A percentile compares a stretch with the other conserved stretches of the same genome.
These are phyloP conservation scores for Psidium guajava DNA, from an alignment of 345 rosid species.

Conservation along the genomic window DNA sequence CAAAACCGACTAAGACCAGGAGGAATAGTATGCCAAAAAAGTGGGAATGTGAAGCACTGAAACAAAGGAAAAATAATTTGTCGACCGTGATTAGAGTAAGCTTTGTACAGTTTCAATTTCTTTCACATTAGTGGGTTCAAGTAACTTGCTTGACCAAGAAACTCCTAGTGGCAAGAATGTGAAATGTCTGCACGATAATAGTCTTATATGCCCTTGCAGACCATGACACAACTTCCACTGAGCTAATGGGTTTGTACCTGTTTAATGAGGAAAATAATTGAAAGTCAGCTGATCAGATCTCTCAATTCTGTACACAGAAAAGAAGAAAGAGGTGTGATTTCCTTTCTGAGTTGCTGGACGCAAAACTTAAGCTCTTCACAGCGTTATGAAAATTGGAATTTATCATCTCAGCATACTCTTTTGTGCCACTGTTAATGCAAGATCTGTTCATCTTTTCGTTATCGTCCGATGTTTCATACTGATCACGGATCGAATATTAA, in stretches of 20 bases:
- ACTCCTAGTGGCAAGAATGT: not conserved
- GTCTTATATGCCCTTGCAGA: not conserved
- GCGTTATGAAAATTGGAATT: not conserved
- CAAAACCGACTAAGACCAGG: not conserved
- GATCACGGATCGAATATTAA: not conserved
- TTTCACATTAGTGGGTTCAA: not conserved
- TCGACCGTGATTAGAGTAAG: not conserved
- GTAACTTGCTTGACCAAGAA: not conserved
- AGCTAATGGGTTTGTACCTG: conserved; percentile 21
- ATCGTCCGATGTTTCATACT: not conserved
- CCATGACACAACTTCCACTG: conserved; percentile 1
- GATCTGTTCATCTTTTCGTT: not conserved
- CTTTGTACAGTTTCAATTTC: not conserved
- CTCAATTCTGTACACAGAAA: not conserved
- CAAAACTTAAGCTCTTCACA: not conserved
- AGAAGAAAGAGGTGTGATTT: not conserved
- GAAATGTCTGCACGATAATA: not conserved
- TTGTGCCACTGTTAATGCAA: not conserved
- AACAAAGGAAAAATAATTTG: not conserved
- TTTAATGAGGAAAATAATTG: conserved; percentile 10
- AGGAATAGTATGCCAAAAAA: not conserved
- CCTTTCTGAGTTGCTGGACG: not conserved
- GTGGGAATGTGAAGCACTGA: not conserved
- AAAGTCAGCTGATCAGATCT: conserved; percentile 7
- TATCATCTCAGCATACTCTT: not conserved